Base-by-base conservation (phyloP, 1,284 basidiomycete genomes). In the Amylostereum areolatum region DNA sequence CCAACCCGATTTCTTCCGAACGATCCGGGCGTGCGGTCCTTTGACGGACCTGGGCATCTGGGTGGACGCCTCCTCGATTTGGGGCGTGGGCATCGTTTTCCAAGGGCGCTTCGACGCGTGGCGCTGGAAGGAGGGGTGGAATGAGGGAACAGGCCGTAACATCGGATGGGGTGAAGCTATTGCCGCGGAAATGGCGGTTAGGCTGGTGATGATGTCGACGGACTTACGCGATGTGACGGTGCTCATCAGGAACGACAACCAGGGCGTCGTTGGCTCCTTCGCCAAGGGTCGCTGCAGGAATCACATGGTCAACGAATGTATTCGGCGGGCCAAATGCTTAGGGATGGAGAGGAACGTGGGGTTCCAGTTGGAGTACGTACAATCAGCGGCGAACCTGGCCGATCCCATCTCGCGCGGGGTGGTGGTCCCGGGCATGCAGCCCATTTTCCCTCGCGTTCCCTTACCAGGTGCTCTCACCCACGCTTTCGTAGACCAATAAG, bases 181-280 rank as follows among this genome's bases (percentile, higher is more conserved):
- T 1, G 65, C 67, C 0, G 42, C 70, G 7, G 62, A 70, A 47
- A 50, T 71, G 0, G 48, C 57, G 4, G 48, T 64, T 2, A 32
- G 62, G 30, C 62, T 67, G 39, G 53, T 36, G 11, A 59, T 59
- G 7, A 44, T 32, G 2, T 24, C 25, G 7, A 2, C 6, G 3
- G 58, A 57, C 9, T 4, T 58, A 10, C 34, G 31, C 0, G 43
- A 65, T 47, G 7, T 29, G 2, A 43, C 56, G 4, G 12, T 73
- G 3, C 42, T 63, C 0, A 52, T 74, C 5, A 56, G 64, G 10
- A 66, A 66, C 1, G 70, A 75, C 56, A 74, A 75, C 55, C 53
- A 63, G 37, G 71, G 71, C 2, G 65, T 70, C 2, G 65, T 72
- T n/a, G 65, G 64, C 4, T 69, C 70, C 2, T 59, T 67, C 39